Evolutionary conservation across 352 stramenopile species (phyloP).

Genomic region (Bremia lactucae): DNA sequence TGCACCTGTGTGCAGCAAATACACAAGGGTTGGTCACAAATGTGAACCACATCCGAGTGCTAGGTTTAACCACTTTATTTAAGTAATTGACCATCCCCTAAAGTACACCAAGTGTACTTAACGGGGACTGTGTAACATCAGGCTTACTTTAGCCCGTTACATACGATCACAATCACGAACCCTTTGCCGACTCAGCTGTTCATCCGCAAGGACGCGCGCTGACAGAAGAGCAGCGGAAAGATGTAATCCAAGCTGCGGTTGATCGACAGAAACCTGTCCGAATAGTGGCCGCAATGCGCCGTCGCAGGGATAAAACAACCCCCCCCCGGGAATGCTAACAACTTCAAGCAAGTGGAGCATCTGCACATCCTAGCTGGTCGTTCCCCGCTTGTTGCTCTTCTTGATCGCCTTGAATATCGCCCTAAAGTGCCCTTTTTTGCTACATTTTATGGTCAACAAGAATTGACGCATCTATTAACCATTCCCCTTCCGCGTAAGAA

Average conservation of each 20-base stretch:
- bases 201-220: background rate
- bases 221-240: too few species aligned
- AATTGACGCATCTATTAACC: background rate
- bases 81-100: too few species aligned
- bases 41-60: too few species aligned
- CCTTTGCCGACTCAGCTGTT: background rate
- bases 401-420: background rate
- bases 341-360: background rate
- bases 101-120: too few species aligned
- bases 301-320: background rate
- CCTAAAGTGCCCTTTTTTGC: background rate
- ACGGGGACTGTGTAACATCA: too few species aligned
- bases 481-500: background rate
- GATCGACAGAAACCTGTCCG: background rate
- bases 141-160: too few species aligned
- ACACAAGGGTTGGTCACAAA: too few species aligned
- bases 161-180: too few species aligned
- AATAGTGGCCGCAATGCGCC: background rate
- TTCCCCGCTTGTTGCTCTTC: background rate
- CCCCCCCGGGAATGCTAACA: background rate
- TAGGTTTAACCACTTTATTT: too few species aligned
- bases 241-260: background rate
- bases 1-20: too few species aligned
- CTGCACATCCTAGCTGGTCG: background rate
- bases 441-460: background rate